Base-by-base conservation (phyloP, 1,284 basidiomycete species). In the Trichosporon ovoides region DNA sequence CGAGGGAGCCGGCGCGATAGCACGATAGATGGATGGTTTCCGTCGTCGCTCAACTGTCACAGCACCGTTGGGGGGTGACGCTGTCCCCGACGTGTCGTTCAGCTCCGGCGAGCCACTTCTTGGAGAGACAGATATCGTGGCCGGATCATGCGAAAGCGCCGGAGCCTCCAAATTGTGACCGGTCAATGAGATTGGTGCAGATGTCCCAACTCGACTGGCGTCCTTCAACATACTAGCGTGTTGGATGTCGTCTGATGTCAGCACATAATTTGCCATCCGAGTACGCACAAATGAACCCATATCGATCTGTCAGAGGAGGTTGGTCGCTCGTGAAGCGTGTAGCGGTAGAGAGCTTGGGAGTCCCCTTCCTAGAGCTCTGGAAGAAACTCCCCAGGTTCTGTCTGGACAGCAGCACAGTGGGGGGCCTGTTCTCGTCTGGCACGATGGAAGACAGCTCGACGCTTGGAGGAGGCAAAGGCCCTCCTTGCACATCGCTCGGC, bases 381-480 rank as follows among this genome's bases (percentile, higher is more conserved):
- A 76, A 73, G 63, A 73, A 74, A 16, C 63, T 66, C 10, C 72
- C 74, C 5, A 74, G 65, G 43, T 76, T 73, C 50, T 69, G 64
- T 7, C 74, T 62, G 28, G 70, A 75, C 13, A 77, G 66, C 35
- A 76, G 66, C 12, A 83, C 75, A 0, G 83, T 83, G 0, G 95
- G 95, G 1, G 95, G 94, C 65, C 91, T 88, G 7, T 87, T 82
- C 31, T 84, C 87, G 11, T 84, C 85, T 0, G 91, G 89, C 22
- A 95, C 88, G 66, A 98, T 96, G 1, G 89, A 88, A 59, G 92
- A 88, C 10, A 98, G 80, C 43, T 95, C 91, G 4, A 97, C 91
- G 10, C 75, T 75, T 14, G 76, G 77, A 38, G 66, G 60, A 3
- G 19, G 61, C 60, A 53, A 57, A 53, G 35, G 43, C 7, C 34